Evolutionary conservation across 106 monocot genomes (phyloP).

Genomic region (Platanthera zijinensis): DNA sequence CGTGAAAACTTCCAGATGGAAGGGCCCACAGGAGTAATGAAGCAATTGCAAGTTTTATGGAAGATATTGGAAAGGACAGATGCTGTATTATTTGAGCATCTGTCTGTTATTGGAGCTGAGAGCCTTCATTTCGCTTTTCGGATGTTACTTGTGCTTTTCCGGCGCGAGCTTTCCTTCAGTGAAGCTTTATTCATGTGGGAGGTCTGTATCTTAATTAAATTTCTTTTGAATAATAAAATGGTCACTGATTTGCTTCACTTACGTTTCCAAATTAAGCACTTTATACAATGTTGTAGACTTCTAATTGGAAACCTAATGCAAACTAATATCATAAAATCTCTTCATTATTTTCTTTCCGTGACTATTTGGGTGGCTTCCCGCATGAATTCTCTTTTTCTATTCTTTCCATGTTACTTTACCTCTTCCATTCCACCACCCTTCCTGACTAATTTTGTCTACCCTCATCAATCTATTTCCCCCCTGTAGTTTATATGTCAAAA

Average conservation of each 20-base stretch:
- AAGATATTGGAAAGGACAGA: constrained; percentile 87
- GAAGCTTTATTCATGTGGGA: constrained; percentile 97
- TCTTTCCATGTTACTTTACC: neutral
- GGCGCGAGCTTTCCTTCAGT: constrained; percentile 72
- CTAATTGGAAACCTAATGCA: neutral
- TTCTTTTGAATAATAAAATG: neutral
- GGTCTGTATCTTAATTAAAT: constrained; percentile 37
- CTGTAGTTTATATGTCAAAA: neutral
- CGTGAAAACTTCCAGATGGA: constrained; percentile 98
- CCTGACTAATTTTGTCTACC: neutral
- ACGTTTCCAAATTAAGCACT: neutral
- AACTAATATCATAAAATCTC: neutral
- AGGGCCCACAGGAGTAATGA: constrained; percentile 93
- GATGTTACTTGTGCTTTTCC: constrained; percentile 86
- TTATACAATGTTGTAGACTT: neutral
- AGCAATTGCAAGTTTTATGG: constrained; percentile 85
- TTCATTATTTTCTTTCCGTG: neutral
- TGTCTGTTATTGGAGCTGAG: constrained; percentile 87
- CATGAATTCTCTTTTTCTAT: neutral
- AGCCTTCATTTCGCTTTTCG: constrained; percentile 97
- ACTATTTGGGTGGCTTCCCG: neutral
- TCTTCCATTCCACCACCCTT: neutral
- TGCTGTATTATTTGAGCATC: constrained; percentile 82
- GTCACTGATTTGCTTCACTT: neutral
- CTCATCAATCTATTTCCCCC: neutral